Base-by-base conservation (phyloP, 2,329 filamentous ascomycete genomes). In the Aspergillus tanneri region DNA sequence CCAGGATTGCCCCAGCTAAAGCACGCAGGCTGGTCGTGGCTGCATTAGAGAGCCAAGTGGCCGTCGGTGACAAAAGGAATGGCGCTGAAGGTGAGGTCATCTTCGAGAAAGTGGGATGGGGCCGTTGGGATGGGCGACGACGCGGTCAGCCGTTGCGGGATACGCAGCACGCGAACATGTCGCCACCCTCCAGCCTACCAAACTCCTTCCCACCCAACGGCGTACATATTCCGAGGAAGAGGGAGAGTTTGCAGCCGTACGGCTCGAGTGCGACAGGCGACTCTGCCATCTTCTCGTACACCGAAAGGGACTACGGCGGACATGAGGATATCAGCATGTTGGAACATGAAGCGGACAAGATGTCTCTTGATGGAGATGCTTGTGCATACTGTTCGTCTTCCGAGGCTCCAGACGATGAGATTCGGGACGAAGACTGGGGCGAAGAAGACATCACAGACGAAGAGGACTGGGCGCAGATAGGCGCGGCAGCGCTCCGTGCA, bases 51-150 rank as follows among this genome's bases (percentile, higher is more conserved):
- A 87, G 88, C 60, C 86, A 88, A 60, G 76, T 76, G n/a, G 77
- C n/a, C n/a, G n/a, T 73, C 38, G 79, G 77, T 46, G 78, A 77
- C 39, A 70, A 72, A 47, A 73, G 73, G 36, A 75, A 73, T 53
- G 80, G 80, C 54, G 71, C 72, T 46, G 79, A 83, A 55, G 78
- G 79, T 50, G 82, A 83, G 41, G 68, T 75, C 50, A 57, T 75
- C 46, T 97, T 95, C 66, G 88, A 95, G 70, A 97, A 97, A 77
- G 90, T 96, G 50, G 92, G 92, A 64, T 97, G 92, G 92, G 93
- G 93, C 50, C 84, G 90, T 57, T 99, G 92, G 92, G 88, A 95
- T 70, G 93, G 91, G 53, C 84, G 84, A 65, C 79, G 83, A 66
- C 83, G 83, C 60, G 88, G 85, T 46, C 81, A 88, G 53, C 74